Base-by-base conservation (phyloP, 2,329 filamentous ascomycete genomes). In the Penicillium sp. region DNA sequence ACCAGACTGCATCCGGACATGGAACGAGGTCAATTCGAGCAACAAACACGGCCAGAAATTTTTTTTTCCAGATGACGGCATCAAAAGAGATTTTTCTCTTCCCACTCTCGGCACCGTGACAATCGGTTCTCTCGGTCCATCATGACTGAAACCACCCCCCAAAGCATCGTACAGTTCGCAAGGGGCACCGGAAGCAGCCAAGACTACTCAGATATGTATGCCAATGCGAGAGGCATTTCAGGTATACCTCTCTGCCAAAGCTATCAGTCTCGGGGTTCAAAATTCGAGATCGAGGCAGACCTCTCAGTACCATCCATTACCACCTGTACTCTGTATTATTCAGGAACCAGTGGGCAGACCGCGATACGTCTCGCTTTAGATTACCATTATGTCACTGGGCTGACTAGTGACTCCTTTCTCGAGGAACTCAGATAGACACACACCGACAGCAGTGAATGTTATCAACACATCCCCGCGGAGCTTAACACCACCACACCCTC, bases 101-200 rank as follows among this genome's bases (percentile, higher is more conserved):
- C 4, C 31, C 20, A 37, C 48, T 22, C 34, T 52, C 20, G 37
- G 20, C 20, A 37, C 31, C 47, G 49, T 39, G 35, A 51, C 35
- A 22, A 52, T 39, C 10, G 28, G 11, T 34, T 34, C 35, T 15
- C 39, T 41, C 10, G 28, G 12, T 34, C 17, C 28, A 17, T 17
- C 47, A 5, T 15, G 10, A 49, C 42, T 28, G 6, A 20, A 35
- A 31, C 22, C 14, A 20, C 20, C n/a, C 47, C 31, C 3, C 3
- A 49, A 35, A 35, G 47, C 31, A 49, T 49, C 31, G 10, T 35
- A 50, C 42, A 34, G 17, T 55, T 61, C 58, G 55, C 59, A 65
- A 65, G 64, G 64, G 57, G 59, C 58, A 51, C 66, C 65, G 64
- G 47, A 67, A 67, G 39, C 64, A 58, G 65, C 59, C 55, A 63